These are phyloP conservation scores for Arachis stenosperma DNA, from an alignment of 306 rosid genomes.

Conservation along the genomic window DNA sequence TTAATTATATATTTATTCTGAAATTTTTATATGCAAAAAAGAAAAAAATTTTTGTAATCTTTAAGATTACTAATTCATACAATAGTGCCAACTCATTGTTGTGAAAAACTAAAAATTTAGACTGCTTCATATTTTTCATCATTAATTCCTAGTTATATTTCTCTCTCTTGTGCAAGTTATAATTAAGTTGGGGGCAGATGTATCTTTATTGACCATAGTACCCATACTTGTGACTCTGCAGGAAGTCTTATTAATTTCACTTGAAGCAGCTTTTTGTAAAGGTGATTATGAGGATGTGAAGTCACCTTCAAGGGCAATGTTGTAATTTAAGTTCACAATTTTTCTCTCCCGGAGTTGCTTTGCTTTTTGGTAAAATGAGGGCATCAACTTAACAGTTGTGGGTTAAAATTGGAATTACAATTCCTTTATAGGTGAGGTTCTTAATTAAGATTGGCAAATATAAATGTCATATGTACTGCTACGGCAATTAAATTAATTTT, in stretches of 20 bases:
- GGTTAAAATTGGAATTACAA: slow-evolving; percentile 53
- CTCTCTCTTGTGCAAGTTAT: background rate
- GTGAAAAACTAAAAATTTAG: slow-evolving; percentile 10
- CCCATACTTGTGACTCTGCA: slow-evolving; percentile 49
- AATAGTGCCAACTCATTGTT: slow-evolving; percentile 25
- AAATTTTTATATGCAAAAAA: no score
- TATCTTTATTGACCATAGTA: slow-evolving; percentile 50
- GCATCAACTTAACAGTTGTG: slow-evolving; percentile 58
- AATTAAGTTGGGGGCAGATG: background rate
- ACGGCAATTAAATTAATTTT: slow-evolving; percentile 12
- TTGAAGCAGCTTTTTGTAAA: slow-evolving; percentile 88
- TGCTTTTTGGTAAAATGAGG: slow-evolving; percentile 71
- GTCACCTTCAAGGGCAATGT: slow-evolving; percentile 86
- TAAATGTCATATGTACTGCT: slow-evolving; percentile 12
- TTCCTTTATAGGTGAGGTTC: slow-evolving; percentile 53
- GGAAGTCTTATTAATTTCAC: slow-evolving; percentile 49
- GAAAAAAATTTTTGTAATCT: no score
- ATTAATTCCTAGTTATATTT: slow-evolving; percentile 11
- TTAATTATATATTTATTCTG: no score
- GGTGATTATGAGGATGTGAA: slow-evolving; percentile 74
- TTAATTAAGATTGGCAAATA: slow-evolving; percentile 44
- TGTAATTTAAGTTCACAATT: slow-evolving; percentile 58
- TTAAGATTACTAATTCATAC: no score
- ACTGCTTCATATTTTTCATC: slow-evolving; percentile 33
- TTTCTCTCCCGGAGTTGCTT: slow-evolving; percentile 60